Base-by-base conservation (phyloP, 371 early-diverging fungal species). In the Apophysomyces trapeziformis region DNA sequence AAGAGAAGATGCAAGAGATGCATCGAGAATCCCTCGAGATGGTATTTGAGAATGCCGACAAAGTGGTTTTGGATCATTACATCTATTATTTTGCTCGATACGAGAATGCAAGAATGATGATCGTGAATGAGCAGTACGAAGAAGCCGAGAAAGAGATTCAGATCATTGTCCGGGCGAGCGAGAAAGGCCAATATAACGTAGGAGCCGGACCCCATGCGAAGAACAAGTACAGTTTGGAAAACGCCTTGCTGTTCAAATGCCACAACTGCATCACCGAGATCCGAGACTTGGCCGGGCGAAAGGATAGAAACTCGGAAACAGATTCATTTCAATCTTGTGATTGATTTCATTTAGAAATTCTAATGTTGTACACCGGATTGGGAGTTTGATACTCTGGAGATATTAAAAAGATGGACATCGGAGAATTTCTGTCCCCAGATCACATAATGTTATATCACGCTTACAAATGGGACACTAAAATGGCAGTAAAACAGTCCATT, bases 41-140 rank as follows among this genome's bases (percentile, higher is more conserved):
- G 39, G 73, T 79, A 5, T 65, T 72, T 32, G 69, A 68, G 6
- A 57, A 74, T 8, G 74, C 82, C 4, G 47, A 76, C 57, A 63
- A 74, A 18, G 76, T 88, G 9, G 60, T 57, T 14, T 68, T 77
- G 18, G 87, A 88, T 47, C 87, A 87, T 67, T 88, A 82, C 61
- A 66, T 85, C 7, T 78, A 85, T 39, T 83, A 85, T 43, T 85
- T 80, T 69, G 43, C 83, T 7, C 73, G 79, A 4, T 83, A 85
- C 61, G 88, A 87, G 65, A 67, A 78, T 7, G 87, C 79, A 9
- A 63, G 77, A 1, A 68, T 82, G 72, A 63, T 78, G 54, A 68
- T 85, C 18, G 50, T 74, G 13, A 60, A 77, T 2, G 68, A 69
- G 4, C 60, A 79, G 16, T 80, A 67, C 57, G 70, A 74, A 1